Evolutionary conservation across 2,329 filamentous ascomycete genomes (phyloP).

Genomic region (Cryphonectria nitschkei): DNA sequence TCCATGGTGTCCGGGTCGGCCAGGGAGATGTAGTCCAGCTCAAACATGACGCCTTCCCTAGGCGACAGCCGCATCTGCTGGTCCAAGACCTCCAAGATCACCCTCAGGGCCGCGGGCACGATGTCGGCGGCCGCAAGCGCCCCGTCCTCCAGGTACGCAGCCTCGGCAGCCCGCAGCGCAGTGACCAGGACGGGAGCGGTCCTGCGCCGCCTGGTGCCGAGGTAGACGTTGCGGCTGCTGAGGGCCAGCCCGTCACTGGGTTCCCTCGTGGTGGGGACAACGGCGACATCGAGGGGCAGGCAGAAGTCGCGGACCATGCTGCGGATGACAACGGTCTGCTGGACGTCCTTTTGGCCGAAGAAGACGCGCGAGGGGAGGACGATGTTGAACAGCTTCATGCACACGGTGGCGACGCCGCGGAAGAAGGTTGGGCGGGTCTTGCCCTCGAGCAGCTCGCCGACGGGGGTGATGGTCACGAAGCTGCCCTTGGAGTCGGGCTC

Average conservation of each 20-base stretch:
- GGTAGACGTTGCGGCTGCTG: conserved; percentile 92
- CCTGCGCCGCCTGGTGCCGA: conserved; percentile 73
- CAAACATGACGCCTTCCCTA: conserved; percentile 68
- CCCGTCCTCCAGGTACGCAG: conserved; percentile 58
- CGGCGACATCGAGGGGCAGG: conserved; percentile 72
- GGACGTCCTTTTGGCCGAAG: conserved; percentile 97
- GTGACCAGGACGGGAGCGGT: conserved; percentile 74
- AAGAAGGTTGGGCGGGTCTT: conserved; percentile 91
- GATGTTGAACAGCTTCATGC: conserved; percentile 91
- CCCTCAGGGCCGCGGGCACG: conserved; percentile 69
- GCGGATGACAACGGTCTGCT: conserved; percentile 90
- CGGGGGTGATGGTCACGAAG: conserved; percentile 88
- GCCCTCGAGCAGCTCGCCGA: conserved; percentile 82
- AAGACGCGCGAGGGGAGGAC: conserved; percentile 79
- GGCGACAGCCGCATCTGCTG: conserved; percentile 66
- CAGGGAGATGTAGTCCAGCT: conserved; percentile 91
- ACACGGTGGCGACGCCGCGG: conserved; percentile 92
- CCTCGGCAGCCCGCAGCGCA: conserved; percentile 72
- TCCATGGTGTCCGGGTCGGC: conserved; percentile 83
- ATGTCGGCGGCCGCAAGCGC: conserved; percentile 65
- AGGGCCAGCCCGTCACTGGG: conserved; percentile 84
- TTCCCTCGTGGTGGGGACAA: conserved; percentile 71
- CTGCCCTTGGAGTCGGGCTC: conserved; percentile 77
- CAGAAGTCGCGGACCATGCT: conserved; percentile 88
- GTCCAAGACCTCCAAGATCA: conserved; percentile 57